Conservation (phyloP, 768 basidiomycete genomes). For the Russula olivacea region DNA sequence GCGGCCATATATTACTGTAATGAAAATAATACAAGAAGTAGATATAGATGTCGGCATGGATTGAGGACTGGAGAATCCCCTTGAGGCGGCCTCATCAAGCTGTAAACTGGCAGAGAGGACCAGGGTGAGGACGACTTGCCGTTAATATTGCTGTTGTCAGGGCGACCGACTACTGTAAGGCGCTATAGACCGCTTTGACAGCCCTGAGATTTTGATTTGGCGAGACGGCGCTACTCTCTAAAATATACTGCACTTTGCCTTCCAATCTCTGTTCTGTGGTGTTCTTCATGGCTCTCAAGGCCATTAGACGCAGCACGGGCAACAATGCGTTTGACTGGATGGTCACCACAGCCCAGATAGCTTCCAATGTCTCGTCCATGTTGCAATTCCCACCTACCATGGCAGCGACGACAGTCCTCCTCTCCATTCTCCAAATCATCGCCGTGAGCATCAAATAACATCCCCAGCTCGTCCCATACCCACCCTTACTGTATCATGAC, state of each 20-base stretch:
- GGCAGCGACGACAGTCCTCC: conserved; percentile 19
- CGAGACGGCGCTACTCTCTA: neutral
- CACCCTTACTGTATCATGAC: neutral
- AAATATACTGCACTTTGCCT: neutral
- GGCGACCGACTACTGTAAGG: neutral
- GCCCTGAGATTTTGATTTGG: neutral
- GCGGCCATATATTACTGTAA: no score
- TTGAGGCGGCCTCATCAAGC: no score
- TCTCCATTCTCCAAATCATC: conserved; percentile 21
- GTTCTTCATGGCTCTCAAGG: conserved; percentile 17
- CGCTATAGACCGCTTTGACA: neutral
- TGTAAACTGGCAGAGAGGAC: no score
- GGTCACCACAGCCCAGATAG: conserved; percentile 14
- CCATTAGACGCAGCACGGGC: conserved; percentile 16
- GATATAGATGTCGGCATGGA: no score
- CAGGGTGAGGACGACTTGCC: no score
- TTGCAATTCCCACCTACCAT: conserved; percentile 21
- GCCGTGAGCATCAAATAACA: conserved; percentile 4
- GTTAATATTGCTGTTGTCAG: neutral
- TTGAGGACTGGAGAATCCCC: no score
- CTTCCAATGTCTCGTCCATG: conserved; percentile 12
- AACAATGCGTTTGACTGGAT: conserved; percentile 22
- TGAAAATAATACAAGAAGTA: no score
- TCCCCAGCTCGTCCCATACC: neutral
- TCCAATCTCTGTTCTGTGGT: neutral